A percentile compares a stretch with the other conserved stretches of the same genome.
Conservation (phyloP, 1,284 basidiomycete genomes). For the Schizophyllum amplum region DNA sequence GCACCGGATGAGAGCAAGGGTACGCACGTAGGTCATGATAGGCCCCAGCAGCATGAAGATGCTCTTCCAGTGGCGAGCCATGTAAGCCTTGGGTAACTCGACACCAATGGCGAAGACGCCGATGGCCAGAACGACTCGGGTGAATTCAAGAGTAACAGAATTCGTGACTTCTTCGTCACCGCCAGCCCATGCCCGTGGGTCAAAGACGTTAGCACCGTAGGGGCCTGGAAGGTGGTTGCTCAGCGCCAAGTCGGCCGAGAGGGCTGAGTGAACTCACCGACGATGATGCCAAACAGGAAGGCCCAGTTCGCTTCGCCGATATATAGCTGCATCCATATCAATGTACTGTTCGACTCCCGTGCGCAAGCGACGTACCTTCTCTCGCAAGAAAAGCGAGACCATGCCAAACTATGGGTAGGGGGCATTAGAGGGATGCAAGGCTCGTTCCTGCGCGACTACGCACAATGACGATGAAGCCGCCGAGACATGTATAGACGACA, state of each 20-base stretch:
- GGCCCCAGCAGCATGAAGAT: slow-evolving; percentile 83
- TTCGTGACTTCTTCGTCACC: slow-evolving; percentile 47
- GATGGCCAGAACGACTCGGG: slow-evolving; percentile 92
- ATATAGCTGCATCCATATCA: slow-evolving; percentile 50
- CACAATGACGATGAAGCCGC: slow-evolving; percentile 74
- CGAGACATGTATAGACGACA: slow-evolving; percentile 76
- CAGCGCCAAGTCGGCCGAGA: slow-evolving; percentile 3
- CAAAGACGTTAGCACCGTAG: slow-evolving; percentile 78
- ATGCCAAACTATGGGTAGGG: slow-evolving; percentile 71
- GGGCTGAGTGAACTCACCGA: slow-evolving; percentile 41
- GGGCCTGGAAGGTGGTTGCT: slow-evolving; percentile 48
- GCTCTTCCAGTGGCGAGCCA: slow-evolving; percentile 86
- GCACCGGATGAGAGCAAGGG: not conserved
- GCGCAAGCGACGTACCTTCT: slow-evolving; percentile 47
- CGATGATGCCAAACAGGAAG: slow-evolving; percentile 90
- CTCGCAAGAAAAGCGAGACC: slow-evolving; percentile 90
- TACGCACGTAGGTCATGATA: slow-evolving; percentile 80
- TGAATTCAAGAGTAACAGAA: slow-evolving; percentile 82
- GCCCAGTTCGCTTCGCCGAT: slow-evolving; percentile 97
- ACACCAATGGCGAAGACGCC: slow-evolving; percentile 98
- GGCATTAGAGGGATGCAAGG: not conserved
- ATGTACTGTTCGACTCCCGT: not conserved
- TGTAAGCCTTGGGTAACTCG: slow-evolving; percentile 89
- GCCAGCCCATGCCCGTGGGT: slow-evolving; percentile 79
- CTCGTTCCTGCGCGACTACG: slow-evolving; percentile 23